phyloP scores from a whole-genome alignment of 495 filamentous ascomycete species.

The Elaphomyces granulatus region DNA sequence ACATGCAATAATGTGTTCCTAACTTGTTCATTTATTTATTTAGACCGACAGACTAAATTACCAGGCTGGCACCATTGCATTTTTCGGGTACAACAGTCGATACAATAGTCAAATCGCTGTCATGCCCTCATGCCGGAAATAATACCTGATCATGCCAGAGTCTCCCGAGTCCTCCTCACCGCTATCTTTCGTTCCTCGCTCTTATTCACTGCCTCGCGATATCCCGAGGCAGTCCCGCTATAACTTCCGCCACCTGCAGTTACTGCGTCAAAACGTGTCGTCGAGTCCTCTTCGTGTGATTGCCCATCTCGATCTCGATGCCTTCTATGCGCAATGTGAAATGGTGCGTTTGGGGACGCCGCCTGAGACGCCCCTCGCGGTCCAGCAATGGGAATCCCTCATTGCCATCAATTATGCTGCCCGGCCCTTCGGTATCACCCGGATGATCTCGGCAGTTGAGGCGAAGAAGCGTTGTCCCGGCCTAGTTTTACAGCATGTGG shows the following conservation, averaged over 20 bases:
- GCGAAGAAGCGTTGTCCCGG: slow-evolving; percentile 81
- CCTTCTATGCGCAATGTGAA: slow-evolving; percentile 96
- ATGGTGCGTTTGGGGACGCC: slow-evolving; percentile 67
- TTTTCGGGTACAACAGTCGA: too few relatives aligned
- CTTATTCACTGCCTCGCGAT: too few relatives aligned
- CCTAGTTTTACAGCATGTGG: slow-evolving; percentile 79
- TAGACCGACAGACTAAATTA: too few relatives aligned
- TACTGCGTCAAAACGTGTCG: slow-evolving; percentile 54
- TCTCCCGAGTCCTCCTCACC: too few relatives aligned
- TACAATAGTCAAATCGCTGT: too few relatives aligned
- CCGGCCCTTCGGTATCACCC: slow-evolving; percentile 57
- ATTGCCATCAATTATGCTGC: slow-evolving; percentile 96
- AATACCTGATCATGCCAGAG: too few relatives aligned
- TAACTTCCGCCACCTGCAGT: slow-evolving; percentile 68
- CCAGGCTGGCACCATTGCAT: too few relatives aligned
- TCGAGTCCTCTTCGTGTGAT: slow-evolving; percentile 72
- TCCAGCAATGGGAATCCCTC: slow-evolving; percentile 67
- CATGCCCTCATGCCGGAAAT: too few relatives aligned
- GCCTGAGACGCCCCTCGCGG: slow-evolving; percentile 68
- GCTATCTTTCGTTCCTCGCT: too few relatives aligned
- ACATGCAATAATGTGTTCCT: too few relatives aligned
- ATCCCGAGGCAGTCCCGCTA: slow-evolving; percentile 40
- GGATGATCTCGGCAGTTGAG: slow-evolving; percentile 60
- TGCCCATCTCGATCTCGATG: slow-evolving; percentile 90
- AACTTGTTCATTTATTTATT: too few relatives aligned